Base-by-base conservation (phyloP, 768 basidiomycete genomes). In the Leccinum obscurum region DNA sequence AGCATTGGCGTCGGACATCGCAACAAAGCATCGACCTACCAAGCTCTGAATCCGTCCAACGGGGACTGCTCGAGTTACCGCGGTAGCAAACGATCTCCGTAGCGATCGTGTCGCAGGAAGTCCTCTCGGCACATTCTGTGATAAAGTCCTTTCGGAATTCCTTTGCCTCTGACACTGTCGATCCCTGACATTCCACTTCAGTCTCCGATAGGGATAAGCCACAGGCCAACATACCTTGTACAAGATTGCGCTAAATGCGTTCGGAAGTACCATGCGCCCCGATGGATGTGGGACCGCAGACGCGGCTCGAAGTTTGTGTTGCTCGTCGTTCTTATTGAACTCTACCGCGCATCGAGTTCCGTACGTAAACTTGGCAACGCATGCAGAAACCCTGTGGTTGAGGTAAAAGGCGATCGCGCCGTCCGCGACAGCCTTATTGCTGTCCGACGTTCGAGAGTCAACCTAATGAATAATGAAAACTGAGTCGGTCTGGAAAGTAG, bases 371-470 rank as follows among this genome's bases (percentile, higher is more conserved):
- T 74, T 80, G 6, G 78, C 66, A 4, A 78, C 68, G 15, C 81
- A 72, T 11, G 71, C 72, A 1, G 66, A 70, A 22, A 80, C 78
- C 28, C 68, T 72, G 56, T 78, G 78, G 59, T 82, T 76, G 11
- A 80, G 68, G 60, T 77, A 80, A 62, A 76, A 81, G 0, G 76
- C 77, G 5, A 80, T 59, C 13, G 77, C 80, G 2, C 80, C 80
- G 24, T 80, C 78, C 4, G 81, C 76, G 13, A 82, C 79, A 0
- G 78, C 81, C 57, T 80, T 81, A 50, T 76, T 78, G 32, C 81
- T 80, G 54, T 15, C 3, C 15, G 4, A 13, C 3, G 15, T 55
- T 37, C 6, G 8, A 20, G 11, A 32, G 13, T 53, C 9, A 52
- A 6, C 6, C 13, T 32, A 17, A 50, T 51, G 8, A 46, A 15